These are phyloP conservation scores for Zymoseptoria brevis DNA, from an alignment of 2,329 filamentous ascomycete genomes.

Conservation along the genomic window DNA sequence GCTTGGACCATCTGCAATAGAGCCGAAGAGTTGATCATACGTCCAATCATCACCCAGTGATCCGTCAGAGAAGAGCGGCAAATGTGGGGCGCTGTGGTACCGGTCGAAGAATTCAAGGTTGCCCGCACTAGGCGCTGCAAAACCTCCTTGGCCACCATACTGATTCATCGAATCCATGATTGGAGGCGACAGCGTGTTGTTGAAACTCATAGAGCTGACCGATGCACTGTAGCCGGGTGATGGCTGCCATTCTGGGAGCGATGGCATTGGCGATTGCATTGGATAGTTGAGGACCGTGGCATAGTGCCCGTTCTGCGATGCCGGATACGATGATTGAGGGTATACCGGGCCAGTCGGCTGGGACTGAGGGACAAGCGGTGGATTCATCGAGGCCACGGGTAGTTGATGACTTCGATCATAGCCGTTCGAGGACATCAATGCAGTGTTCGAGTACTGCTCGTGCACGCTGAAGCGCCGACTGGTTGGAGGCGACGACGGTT, in stretches of 20 bases:
- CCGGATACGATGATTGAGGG: slow-evolving; percentile 16
- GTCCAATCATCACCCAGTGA: slow-evolving; percentile 61
- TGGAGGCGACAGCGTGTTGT: slow-evolving; percentile 19
- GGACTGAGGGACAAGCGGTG: slow-evolving; percentile 19
- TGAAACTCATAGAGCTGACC: slow-evolving; percentile 9
- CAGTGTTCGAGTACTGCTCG: slow-evolving; percentile 9
- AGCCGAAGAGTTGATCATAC: background rate
- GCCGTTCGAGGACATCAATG: slow-evolving; percentile 7
- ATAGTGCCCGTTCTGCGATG: slow-evolving; percentile 18
- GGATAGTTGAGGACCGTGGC: slow-evolving; percentile 14
- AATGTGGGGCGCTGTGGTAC: slow-evolving; percentile 50
- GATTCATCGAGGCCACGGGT: slow-evolving; percentile 21
- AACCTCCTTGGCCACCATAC: slow-evolving; percentile 3
- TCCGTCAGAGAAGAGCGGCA: slow-evolving; percentile 81
- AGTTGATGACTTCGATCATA: slow-evolving; percentile 10
- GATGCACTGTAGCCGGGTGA: slow-evolving; percentile 9
- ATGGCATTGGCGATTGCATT: slow-evolving; percentile 20
- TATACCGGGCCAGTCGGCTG: slow-evolving; percentile 13
- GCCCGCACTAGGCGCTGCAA: slow-evolving; percentile 1
- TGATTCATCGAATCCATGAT: slow-evolving; percentile 14
- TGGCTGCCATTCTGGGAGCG: slow-evolving; percentile 22
- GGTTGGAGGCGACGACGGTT: slow-evolving; percentile 8
- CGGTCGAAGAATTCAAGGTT: slow-evolving; percentile 34
- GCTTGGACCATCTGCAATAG: slow-evolving; percentile 5
- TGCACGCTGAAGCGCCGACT: slow-evolving; percentile 21